phyloP scores from a whole-genome alignment of 108 stramenopile genomes.

The Cyclotella atomus region DNA sequence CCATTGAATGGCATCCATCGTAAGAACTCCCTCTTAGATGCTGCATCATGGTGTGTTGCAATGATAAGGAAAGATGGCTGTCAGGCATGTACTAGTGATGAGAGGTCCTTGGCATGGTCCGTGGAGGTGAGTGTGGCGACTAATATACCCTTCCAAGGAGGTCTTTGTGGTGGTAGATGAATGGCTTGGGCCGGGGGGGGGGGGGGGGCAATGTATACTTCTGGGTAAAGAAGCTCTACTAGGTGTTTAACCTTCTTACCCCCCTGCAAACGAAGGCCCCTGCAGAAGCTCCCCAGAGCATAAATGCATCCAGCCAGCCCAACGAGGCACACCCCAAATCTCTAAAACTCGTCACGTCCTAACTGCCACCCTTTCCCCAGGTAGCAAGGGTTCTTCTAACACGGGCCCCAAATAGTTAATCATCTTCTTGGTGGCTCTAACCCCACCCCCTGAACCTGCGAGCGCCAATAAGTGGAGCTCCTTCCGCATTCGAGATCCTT shows the following conservation, averaged over 20 bases:
- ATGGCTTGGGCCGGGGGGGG: background rate
- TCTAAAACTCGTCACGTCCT: background rate
- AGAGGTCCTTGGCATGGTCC: background rate
- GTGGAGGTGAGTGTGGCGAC: background rate
- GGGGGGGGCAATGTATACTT: background rate
- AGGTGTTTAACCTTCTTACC: background rate
- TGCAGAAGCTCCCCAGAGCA: conserved; percentile 7
- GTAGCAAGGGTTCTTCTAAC: background rate
- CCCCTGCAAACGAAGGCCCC: conserved; percentile 1
- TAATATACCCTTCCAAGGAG: background rate
- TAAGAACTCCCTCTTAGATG: background rate
- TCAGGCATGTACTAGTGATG: background rate
- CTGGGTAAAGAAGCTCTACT: background rate
- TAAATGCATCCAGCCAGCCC: background rate
- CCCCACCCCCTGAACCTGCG: background rate
- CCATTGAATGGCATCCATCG: background rate
- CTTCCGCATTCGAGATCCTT: background rate
- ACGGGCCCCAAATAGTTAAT: background rate
- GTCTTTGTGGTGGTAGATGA: background rate
- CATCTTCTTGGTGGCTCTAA: conserved; percentile 4
- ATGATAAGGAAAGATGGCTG: background rate
- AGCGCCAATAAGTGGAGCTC: background rate
- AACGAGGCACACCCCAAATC: conserved; percentile 3
- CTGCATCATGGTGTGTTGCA: background rate
- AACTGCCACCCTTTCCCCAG: conserved; percentile 18